phyloP scores from a whole-genome alignment of 73 alveolate species.

The Tetrahymena borealis region DNA sequence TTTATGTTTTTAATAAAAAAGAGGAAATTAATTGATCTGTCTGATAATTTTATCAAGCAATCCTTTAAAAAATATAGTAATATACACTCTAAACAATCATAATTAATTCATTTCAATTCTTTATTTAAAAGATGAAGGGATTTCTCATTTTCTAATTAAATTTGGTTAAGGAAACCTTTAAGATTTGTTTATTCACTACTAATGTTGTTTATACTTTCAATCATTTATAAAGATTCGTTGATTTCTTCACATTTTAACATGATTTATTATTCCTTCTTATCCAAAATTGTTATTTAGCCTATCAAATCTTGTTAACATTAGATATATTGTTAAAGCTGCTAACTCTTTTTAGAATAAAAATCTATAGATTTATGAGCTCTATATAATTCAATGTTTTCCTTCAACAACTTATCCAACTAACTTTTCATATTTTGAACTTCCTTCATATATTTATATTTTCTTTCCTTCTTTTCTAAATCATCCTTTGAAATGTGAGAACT shows the following conservation, averaged over 20 bases:
- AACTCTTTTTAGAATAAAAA: not conserved
- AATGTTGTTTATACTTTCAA: not conserved
- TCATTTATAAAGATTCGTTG: not conserved
- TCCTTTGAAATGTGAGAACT: not conserved
- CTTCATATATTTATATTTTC: not conserved
- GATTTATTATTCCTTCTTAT: not conserved
- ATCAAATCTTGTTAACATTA: not conserved
- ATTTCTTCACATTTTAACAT: not conserved
- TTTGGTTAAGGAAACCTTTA: not conserved
- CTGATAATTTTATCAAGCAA: no score
- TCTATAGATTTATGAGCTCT: not conserved
- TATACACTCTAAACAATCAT: not conserved
- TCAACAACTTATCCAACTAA: not conserved
- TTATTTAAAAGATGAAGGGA: not conserved
- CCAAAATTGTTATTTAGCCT: not conserved
- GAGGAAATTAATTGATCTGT: no score
- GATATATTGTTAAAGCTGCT: not conserved
- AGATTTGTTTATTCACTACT: not conserved
- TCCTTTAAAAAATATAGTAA: no score
- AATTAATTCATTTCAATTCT: not conserved
- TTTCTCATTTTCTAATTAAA: not conserved
- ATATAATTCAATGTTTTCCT: not conserved
- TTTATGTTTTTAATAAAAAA: no score
- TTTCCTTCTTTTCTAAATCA: not conserved
- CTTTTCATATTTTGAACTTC: not conserved